Evolutionary conservation across 1,284 basidiomycete genomes (phyloP).

Genomic region (Trametes sp.): DNA sequence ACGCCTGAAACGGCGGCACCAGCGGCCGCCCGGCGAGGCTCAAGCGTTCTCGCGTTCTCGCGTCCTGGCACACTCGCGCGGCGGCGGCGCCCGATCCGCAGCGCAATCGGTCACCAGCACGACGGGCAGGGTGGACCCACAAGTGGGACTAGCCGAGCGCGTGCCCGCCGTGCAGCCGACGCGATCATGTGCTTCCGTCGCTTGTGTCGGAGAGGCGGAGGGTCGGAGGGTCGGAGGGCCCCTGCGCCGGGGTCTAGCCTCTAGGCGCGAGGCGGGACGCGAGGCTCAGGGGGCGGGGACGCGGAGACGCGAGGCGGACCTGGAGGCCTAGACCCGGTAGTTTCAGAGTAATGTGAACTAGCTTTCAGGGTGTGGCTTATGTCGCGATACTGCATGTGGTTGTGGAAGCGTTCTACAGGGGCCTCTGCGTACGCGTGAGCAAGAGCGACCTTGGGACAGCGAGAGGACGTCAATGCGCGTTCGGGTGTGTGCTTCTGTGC

Average conservation of each 20-base stretch:
- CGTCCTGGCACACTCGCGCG: no score
- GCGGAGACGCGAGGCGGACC: not conserved
- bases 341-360: no score
- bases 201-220: not conserved
- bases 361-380: no score
- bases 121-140: slow-evolving; percentile 9
- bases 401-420: no score
- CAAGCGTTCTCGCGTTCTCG: not conserved
- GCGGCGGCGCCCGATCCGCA: not conserved
- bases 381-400: no score
- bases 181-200: not conserved
- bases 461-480: no score
- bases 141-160: slow-evolving; percentile 4
- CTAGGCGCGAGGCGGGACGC: not conserved
- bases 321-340: not conserved
- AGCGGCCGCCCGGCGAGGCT: no score
- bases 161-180: not conserved
- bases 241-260: not conserved
- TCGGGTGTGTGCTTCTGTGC: no score
- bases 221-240: no score
- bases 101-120: not conserved
- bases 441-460: no score
- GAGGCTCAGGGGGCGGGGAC: not conserved
- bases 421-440: no score
- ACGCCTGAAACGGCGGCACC: no score